Conservation (phyloP, 306 rosid genomes). For the Medicago arabica region DNA sequence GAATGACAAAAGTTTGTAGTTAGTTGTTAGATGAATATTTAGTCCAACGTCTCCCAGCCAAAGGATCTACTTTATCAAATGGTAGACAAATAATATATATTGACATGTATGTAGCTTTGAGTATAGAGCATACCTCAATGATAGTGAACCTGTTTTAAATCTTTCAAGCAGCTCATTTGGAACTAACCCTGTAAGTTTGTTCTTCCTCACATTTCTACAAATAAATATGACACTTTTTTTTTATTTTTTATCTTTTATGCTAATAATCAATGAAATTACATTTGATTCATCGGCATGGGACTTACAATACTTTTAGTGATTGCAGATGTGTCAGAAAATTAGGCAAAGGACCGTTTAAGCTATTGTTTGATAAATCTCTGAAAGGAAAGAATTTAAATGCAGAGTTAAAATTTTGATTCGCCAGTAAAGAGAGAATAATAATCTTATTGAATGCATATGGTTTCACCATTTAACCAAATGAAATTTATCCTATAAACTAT, state of each 20-base stretch:
- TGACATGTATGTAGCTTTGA: neutral
- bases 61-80: too few species aligned
- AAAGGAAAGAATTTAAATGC: conserved; percentile 24
- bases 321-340: conserved; percentile 40
- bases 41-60: too few species aligned
- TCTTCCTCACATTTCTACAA: conserved; percentile 51
- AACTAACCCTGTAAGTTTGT: conserved; percentile 51
- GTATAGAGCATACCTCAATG: conserved; percentile 51
- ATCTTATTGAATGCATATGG: too few species aligned
- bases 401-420: conserved; percentile 9
- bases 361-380: conserved; percentile 68
- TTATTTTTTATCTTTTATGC: neutral
- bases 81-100: too few species aligned
- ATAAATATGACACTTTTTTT: neutral
- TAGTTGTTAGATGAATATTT: too few species aligned
- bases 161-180: conserved; percentile 47
- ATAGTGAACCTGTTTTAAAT: conserved; percentile 42
- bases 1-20: too few species aligned
- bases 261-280: neutral
- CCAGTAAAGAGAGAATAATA: neutral
- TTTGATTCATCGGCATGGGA: conserved; percentile 22
- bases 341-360: conserved; percentile 52
- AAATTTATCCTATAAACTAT: too few species aligned
- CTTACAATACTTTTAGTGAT: conserved; percentile 54
- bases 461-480: too few species aligned